phyloP scores from a whole-genome alignment of 306 rosid species.

The Prunus davidiana region DNA sequence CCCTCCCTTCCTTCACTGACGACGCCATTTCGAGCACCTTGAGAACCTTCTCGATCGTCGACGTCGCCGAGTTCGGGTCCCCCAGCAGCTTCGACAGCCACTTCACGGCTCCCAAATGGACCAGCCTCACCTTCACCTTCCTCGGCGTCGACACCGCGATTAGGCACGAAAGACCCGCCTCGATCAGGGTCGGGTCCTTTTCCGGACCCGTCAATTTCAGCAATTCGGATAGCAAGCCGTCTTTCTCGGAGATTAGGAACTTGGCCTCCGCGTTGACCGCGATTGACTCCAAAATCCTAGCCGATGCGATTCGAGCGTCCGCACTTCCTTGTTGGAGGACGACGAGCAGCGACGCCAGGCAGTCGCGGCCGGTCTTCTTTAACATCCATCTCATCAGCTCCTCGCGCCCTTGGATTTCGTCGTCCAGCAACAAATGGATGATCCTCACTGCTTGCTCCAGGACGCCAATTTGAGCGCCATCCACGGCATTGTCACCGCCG shows the following conservation, averaged over 20 bases:
- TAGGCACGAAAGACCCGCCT: conserved; percentile 54
- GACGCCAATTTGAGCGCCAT: conserved; percentile 24
- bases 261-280: conserved; percentile 61
- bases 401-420: conserved; percentile 40
- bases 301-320: conserved; percentile 48
- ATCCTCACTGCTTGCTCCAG: conserved; percentile 44
- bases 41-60: conserved; percentile 55
- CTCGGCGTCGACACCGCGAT: conserved; percentile 53
- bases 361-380: conserved; percentile 32
- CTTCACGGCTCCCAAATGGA: conserved; percentile 53
- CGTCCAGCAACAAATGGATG: conserved; percentile 38
- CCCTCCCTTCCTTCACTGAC: conserved; percentile 71
- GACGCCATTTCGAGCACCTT: conserved; percentile 70
- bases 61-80: conserved; percentile 33
- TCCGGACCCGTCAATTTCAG: conserved; percentile 43
- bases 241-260: conserved; percentile 55
- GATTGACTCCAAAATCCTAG: conserved; percentile 43
- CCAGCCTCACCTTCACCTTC: conserved; percentile 44
- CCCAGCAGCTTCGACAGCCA: conserved; percentile 37
- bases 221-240: conserved; percentile 48
- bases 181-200: conserved; percentile 46
- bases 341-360: conserved; percentile 49
- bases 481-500: conserved; percentile 37
- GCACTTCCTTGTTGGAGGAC: conserved; percentile 48
- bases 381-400: conserved; percentile 31